These are phyloP conservation scores for Pleurotus giganteus DNA, from an alignment of 768 basidiomycete species.

Conservation along the genomic window DNA sequence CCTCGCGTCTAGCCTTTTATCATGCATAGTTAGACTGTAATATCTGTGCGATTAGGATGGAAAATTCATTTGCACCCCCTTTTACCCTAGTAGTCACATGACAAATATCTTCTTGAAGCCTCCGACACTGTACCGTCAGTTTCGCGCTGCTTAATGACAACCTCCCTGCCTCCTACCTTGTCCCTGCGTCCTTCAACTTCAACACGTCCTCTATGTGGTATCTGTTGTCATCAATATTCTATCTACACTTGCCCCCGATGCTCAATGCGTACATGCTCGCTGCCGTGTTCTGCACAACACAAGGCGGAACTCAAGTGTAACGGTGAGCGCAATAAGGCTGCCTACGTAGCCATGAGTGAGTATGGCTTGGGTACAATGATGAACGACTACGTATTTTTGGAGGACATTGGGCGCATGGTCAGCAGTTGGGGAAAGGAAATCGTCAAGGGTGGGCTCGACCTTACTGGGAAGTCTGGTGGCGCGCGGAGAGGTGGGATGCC, in stretches of 20 bases:
- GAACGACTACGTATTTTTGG: slow-evolving; percentile 85
- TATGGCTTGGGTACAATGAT: slow-evolving; percentile 88
- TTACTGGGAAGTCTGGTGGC: slow-evolving; percentile 19
- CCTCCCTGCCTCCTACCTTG: background rate
- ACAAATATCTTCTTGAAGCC: too few species aligned
- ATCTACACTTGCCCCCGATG: slow-evolving; percentile 85
- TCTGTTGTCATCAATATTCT: slow-evolving; percentile 45
- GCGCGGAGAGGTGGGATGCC: slow-evolving; percentile 18
- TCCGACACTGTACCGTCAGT: background rate
- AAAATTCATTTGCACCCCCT: too few species aligned
- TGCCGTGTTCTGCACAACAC: slow-evolving; percentile 66
- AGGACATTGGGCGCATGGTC: slow-evolving; percentile 77
- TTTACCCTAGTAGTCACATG: too few species aligned
- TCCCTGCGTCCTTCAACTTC: slow-evolving; percentile 14
- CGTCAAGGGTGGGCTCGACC: slow-evolving; percentile 53
- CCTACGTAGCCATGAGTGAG: slow-evolving; percentile 77
- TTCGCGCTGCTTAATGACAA: background rate
- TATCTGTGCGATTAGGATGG: too few species aligned
- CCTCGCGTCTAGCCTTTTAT: too few species aligned
- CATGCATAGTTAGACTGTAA: too few species aligned
- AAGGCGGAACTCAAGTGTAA: slow-evolving; percentile 61
- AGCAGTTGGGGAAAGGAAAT: slow-evolving; percentile 73
- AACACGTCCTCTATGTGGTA: slow-evolving; percentile 36
- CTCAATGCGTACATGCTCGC: slow-evolving; percentile 67
- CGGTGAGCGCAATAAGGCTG: slow-evolving; percentile 70